Evolutionary conservation across 176 grass and related monocot genomes (phyloP), one percentile per base, ranked within the genome.

Genomic region (Panicum miliaceum): DNA sequence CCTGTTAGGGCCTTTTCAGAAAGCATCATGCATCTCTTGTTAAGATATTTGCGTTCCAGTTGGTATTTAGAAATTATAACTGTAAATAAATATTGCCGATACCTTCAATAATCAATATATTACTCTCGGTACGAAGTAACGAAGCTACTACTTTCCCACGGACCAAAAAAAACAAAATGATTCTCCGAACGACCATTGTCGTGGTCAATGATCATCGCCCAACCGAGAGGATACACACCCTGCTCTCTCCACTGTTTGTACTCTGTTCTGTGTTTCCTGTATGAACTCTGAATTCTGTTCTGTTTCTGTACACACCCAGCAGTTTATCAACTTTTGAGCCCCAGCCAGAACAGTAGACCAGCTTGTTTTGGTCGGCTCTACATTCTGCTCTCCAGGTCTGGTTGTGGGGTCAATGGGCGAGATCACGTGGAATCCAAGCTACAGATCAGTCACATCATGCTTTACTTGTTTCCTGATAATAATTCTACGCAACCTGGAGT

Each of bases 381-480:
- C 56, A 38, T 15, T 53, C 56, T 61, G 84, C 84, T 62, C 52
- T 77, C 65, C 16, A 23, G 84, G 45, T 80, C 61, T 32, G 58
- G 3, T 2, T 20, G 18, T 65, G 58, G 32, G 67, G 45, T 10
- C 84, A 58, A 56, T 13, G 2, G n/a, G 34, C 18, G 54, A 79
- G 84, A 60, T 77, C 43, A 71, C 75, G 83, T 85, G 27, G 40
- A 78, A 34, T 78, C 62, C 73, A 79, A 71, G 75, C 66, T 15
- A 71, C 20, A 37, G 41, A 85, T 26, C 40, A 20, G 75, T 86
- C 84, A 71, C 68, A 86, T 86, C 84, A 79, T 1, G 50, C n/a
- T 35, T 71, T 79, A 27, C 74, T 36, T 16, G 70, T 61, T 70
- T 47, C 9, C 63, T 69, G 50, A 78, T 60, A 20, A 16, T 51